Evolutionary conservation across 2,329 filamentous ascomycete species (phyloP), one percentile per base, ranked within the genome.

Genomic region (Harringtonia aguacate): DNA sequence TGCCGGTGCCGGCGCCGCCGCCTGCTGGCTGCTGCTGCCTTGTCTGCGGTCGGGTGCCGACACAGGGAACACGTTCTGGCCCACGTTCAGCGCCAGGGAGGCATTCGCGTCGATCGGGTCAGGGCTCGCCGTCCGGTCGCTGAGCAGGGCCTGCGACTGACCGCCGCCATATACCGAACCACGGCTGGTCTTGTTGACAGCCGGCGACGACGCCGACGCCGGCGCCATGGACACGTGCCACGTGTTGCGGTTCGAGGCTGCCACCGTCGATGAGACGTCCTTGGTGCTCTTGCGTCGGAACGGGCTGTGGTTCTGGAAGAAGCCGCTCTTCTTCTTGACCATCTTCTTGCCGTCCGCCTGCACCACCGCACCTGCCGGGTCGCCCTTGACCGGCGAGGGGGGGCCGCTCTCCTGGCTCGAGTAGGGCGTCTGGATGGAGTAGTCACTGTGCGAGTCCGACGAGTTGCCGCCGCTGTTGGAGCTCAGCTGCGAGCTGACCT

Each of bases 11-110:
- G 84, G 79, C 72, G 71, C 64, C 12, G 63, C 59, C 46, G 58
- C 69, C 53, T 46, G 18, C 46, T 45, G 62, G 50, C 57, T 52
- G 6, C 57, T 57, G 12, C 65, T 58, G 4, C 41, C 43, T 37
- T 18, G 10, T 6, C 46, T 46, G 35, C 62, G 70, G 50, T 72
- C 72, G 51, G 86, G 82, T 9, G 84, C 84, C 13, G 85, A 84
- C 10, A 98, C 90, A 45, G 94, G 81, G 56, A 98, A 95, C 12
- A 98, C 87, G 55, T 98, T 98, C 55, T 94, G 87, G 8, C 92
- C 92, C 44, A 98, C 78, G 55, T 95, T 95, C 24, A 98, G 72
- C 48, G 94, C 90, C 55, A 97, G 81, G 59, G 84, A 95, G 33
- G 90, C 88, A 49, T 92, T 82, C 45, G 90, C 89, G 57, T 95